These are phyloP conservation scores for Haematococcus sp. DNA, from an alignment of 139 green algal species.

Conservation along the genomic window DNA sequence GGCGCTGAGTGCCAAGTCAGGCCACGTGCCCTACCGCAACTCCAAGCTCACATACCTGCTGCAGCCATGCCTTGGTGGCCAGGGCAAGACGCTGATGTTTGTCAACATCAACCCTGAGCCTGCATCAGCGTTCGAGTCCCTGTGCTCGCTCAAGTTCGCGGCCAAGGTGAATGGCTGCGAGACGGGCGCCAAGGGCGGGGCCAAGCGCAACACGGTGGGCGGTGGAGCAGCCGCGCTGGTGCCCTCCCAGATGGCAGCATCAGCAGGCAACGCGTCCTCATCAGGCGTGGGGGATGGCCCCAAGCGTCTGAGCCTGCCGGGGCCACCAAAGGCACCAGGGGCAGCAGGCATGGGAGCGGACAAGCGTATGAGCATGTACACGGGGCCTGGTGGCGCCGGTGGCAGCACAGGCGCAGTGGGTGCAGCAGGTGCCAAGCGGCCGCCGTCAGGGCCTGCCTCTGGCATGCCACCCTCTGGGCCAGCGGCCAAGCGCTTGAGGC, in stretches of 20 bases:
- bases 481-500: not conserved
- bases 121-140: slow-evolving; percentile 66
- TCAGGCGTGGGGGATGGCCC: not conserved
- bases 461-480: not conserved
- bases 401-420: not conserved
- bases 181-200: slow-evolving; percentile 74
- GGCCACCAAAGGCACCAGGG: not conserved
- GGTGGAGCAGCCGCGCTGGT: not conserved
- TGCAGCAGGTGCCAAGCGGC: not conserved
- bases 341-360: not conserved
- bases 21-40: slow-evolving; percentile 89
- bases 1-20: slow-evolving; percentile 61
- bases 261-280: not conserved
- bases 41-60: slow-evolving; percentile 95
- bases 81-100: slow-evolving; percentile 95
- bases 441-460: not conserved
- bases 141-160: slow-evolving; percentile 90
- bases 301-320: slow-evolving; percentile 22
- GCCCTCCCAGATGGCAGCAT: not conserved
- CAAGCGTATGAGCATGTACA: slow-evolving; percentile 7
- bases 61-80: slow-evolving; percentile 83
- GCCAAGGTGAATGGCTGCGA: slow-evolving; percentile 83
- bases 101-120: slow-evolving; percentile 92
- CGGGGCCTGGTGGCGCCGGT: not conserved
- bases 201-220: slow-evolving; percentile 52